Evolutionary conservation across 495 filamentous ascomycete species (phyloP), one percentile per base, ranked within the genome.

Genomic region (Hyaloscypha finlandica): DNA sequence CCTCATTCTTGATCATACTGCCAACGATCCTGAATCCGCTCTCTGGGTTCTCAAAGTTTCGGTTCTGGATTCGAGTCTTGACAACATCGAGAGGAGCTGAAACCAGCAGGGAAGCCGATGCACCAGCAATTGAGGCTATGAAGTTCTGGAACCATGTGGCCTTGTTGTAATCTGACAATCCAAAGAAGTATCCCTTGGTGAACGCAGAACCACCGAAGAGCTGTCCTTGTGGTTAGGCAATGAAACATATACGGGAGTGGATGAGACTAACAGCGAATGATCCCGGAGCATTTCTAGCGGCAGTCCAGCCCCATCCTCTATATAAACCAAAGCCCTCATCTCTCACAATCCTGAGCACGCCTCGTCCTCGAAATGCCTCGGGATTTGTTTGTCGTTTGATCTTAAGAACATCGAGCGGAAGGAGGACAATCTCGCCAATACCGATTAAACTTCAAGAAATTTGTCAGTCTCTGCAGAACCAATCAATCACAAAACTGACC

Each of bases 331-430:
- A 94, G 37, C 95, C 96, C 77, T 99, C 95, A 78, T 99, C 95
- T 60, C 84, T 81, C 66, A 99, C 83, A 62, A 99, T 97, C 77
- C 85, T 88, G 75, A 97, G 84, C 22, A 98, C 82, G 59, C 96
- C 96, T 73, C 95, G 90, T 70, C 94, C 94, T 65, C 93, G 85
- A 87, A 99, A 99, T 53, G 95, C 93, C 73, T 97, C 95, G 37
- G 95, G 95, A 85, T 99, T 99, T 45, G 95, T 99, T 81, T 99
- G 95, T 71, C 95, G 90, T 85, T 98, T 98, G 83, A 99, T 99
- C 85, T 99, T 99, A 30, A 99, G 84, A 14, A 99, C 95, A 72
- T 99, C 95, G 37, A 99, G 86, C 52, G 95, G 95, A 29, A 99
- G 85, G 4, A 99, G 84, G 67, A 99, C 84, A 70, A 99, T 95